These are phyloP conservation scores for Emergomyces orientalis DNA, from an alignment of 2,329 filamentous ascomycete genomes.

Conservation along the genomic window DNA sequence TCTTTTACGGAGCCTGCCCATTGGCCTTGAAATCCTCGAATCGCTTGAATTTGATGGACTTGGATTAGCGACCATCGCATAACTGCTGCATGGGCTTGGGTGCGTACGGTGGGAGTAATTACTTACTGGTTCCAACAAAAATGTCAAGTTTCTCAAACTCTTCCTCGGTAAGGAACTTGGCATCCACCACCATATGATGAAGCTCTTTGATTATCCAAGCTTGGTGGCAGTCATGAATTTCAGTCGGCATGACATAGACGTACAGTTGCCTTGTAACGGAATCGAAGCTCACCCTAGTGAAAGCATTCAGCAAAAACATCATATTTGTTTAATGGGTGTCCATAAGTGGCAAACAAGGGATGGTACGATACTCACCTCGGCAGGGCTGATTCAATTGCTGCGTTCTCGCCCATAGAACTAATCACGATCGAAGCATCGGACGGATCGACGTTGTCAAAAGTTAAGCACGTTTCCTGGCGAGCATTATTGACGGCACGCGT, in stretches of 20 bases:
- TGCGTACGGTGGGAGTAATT: neutral
- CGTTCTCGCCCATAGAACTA: conserved; percentile 4
- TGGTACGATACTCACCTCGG: conserved; percentile 5
- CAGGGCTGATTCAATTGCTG: conserved; percentile 5
- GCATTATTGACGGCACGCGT: neutral
- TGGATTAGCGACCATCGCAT: conserved; percentile 1
- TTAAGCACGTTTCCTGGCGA: conserved; percentile 1
- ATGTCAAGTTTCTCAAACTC: neutral
- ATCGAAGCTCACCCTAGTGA: conserved; percentile 6
- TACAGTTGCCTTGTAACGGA: conserved; percentile 7
- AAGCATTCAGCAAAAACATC: too few species aligned
- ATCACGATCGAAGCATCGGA: conserved; percentile 1
- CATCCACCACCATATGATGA: neutral
- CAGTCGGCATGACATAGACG: conserved; percentile 6
- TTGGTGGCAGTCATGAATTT: conserved; percentile 8
- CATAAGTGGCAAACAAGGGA: too few species aligned
- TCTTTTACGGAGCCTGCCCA: conserved; percentile 10
- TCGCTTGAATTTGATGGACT: neutral
- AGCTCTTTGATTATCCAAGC: conserved; percentile 6
- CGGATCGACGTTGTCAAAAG: conserved; percentile 7
- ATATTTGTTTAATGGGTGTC: too few species aligned
- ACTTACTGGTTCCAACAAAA: conserved; percentile 5
- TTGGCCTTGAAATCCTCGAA: conserved; percentile 4
- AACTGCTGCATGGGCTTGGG: too few species aligned
- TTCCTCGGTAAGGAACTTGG: conserved; percentile 6